These are phyloP conservation scores for Rhodamnia argentea DNA, from an alignment of 345 rosid species.

Conservation along the genomic window DNA sequence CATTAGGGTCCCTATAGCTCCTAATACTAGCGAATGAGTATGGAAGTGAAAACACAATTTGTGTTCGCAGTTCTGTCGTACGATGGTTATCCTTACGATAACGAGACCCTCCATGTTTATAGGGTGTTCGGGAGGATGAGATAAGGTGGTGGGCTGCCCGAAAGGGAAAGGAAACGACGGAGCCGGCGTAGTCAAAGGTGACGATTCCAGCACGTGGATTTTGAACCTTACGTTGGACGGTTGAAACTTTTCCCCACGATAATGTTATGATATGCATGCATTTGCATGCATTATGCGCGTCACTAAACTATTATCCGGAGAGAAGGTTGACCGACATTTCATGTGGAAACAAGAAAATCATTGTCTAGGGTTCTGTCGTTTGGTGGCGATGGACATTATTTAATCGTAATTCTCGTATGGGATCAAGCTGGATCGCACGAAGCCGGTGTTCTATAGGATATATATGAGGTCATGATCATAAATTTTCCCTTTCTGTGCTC, in stretches of 20 bases:
- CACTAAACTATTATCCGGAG: not conserved
- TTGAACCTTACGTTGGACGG: not conserved
- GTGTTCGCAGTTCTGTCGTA: not conserved
- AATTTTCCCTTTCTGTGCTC: not conserved
- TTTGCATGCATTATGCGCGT: not conserved
- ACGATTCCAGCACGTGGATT: not conserved
- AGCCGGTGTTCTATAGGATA: not conserved
- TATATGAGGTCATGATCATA: not conserved
- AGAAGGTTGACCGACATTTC: not conserved
- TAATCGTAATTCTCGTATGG: not conserved
- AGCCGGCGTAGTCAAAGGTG: not conserved
- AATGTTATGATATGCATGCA: not conserved
- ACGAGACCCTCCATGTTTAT: not conserved
- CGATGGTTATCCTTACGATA: not conserved
- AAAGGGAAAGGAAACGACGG: not conserved
- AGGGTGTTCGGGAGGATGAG: not conserved
- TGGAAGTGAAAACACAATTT: not conserved
- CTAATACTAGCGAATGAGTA: not conserved
- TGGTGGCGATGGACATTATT: not conserved
- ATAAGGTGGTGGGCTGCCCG: not conserved
- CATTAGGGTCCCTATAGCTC: not conserved
- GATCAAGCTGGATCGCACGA: not conserved
- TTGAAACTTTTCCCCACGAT: not conserved
- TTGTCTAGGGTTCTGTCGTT: not conserved
- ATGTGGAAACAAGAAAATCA: not conserved